These are phyloP conservation scores for Anthracocystis walkeri DNA, from an alignment of 1,284 basidiomycete species.

Conservation along the genomic window DNA sequence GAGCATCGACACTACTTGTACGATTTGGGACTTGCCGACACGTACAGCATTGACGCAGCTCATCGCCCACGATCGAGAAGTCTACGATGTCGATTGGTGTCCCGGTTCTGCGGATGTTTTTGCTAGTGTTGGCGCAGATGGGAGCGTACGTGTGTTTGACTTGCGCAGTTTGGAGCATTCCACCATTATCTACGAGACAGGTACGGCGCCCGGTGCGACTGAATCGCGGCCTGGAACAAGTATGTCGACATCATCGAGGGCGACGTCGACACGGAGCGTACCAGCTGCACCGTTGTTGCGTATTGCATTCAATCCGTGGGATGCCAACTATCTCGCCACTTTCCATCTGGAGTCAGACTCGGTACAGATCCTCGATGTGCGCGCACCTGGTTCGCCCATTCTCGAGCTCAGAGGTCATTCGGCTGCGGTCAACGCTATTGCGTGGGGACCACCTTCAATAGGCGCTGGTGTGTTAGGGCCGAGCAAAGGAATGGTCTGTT, in stretches of 20 bases:
- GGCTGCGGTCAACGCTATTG: constrained; percentile 65
- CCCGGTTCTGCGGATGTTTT: constrained; percentile 97
- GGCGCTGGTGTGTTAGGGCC: constrained; percentile 55
- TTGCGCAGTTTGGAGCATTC: constrained; percentile 95
- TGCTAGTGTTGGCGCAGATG: constrained; percentile 97
- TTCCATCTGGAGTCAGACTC: constrained; percentile 67
- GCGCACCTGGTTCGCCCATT: constrained; percentile 67
- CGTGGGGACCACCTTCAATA: constrained; percentile 66
- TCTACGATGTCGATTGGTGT: constrained; percentile 98
- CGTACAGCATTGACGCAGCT: constrained; percentile 92
- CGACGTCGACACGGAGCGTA: constrained; percentile 35
- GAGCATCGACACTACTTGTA: constrained; percentile 75
- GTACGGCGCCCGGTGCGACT: constrained; percentile 41
- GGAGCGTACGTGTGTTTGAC: constrained; percentile 95
- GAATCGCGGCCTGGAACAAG: constrained; percentile 54
- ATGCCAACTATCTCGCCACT: constrained; percentile 69
- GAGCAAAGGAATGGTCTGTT: constrained; percentile 69
- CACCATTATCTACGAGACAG: constrained; percentile 91
- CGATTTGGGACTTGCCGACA: constrained; percentile 89
- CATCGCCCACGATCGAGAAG: constrained; percentile 93
- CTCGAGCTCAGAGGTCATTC: constrained; percentile 67
- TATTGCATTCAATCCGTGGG: constrained; percentile 70
- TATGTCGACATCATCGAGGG: constrained; percentile 46
- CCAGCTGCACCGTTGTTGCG: constrained; percentile 62
- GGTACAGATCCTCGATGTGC: constrained; percentile 68